Conservation (phyloP, 768 basidiomycete species). For the Pleurotus salmoneostramineus region DNA sequence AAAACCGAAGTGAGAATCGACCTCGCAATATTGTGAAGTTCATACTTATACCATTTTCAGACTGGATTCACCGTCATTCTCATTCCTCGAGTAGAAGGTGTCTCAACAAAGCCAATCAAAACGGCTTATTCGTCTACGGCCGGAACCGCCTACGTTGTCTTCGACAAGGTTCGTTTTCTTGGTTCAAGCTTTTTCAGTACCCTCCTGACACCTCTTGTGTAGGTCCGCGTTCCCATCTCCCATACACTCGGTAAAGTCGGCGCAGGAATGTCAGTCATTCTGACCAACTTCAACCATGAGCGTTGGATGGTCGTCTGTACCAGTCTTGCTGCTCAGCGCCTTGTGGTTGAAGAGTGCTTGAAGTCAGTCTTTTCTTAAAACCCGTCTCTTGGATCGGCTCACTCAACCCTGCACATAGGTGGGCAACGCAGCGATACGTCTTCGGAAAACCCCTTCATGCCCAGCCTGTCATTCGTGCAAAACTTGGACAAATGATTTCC, state of each 20-base stretch:
- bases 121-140: slow-evolving; percentile 91
- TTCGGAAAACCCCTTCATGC: slow-evolving; percentile 84
- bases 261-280: slow-evolving; percentile 76
- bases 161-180: slow-evolving; percentile 49
- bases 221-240: slow-evolving; percentile 75
- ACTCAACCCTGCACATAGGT: slow-evolving; percentile 37
- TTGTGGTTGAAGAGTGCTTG: slow-evolving; percentile 85
- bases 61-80: slow-evolving; percentile 75
- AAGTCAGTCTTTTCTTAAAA: slow-evolving; percentile 44
- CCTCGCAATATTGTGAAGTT: no score
- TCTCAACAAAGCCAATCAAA: slow-evolving; percentile 87
- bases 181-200: not conserved
- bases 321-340: slow-evolving; percentile 70
- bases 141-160: slow-evolving; percentile 84
- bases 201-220: not conserved
- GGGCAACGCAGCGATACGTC: slow-evolving; percentile 85
- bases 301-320: slow-evolving; percentile 82
- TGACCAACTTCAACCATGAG: slow-evolving; percentile 89
- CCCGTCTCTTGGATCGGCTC: not conserved
- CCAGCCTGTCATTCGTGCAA: slow-evolving; percentile 85
- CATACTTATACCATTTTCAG: slow-evolving; percentile 25
- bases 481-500: slow-evolving; percentile 87
- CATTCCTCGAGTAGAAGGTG: slow-evolving; percentile 63
- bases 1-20: slow-evolving; percentile 49
- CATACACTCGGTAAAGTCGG: slow-evolving; percentile 88